Percentiles rank a stretch among this genome's conserved stretches.
Evolutionary conservation across 371 early-diverging fungal genomes (phyloP).

Genomic region (Mucor saturninus): DNA sequence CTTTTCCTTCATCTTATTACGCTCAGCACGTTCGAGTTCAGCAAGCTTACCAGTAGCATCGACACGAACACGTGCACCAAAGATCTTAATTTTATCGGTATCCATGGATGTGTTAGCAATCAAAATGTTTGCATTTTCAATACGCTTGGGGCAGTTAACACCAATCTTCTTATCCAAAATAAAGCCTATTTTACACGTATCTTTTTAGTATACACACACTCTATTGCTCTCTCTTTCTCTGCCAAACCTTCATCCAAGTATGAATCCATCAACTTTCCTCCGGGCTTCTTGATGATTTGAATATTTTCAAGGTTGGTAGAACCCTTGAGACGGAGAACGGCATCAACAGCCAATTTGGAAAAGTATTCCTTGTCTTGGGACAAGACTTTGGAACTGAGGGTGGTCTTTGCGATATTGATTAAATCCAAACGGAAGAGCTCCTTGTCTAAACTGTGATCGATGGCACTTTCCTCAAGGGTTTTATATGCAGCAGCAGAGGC

Average conservation of each 20-base stretch:
- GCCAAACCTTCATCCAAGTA: constrained; percentile 91
- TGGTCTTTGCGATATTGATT: constrained; percentile 98
- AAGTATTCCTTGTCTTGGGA: constrained; percentile 98
- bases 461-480: constrained; percentile 83
- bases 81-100: constrained; percentile 99
- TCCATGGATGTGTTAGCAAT: constrained; percentile 99
- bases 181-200: constrained; percentile 62
- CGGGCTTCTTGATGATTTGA: constrained; percentile 98
- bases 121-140: constrained; percentile 96
- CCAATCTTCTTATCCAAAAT: constrained; percentile 99
- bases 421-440: constrained; percentile 85
- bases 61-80: constrained; percentile 98
- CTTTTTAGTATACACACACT: background rate
- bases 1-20: constrained; percentile 98
- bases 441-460: constrained; percentile 76
- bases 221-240: background rate
- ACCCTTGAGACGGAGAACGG: constrained; percentile 95
- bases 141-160: constrained; percentile 95
- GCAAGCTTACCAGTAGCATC: constrained; percentile 97
- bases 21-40: constrained; percentile 98
- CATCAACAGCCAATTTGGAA: constrained; percentile 96
- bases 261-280: constrained; percentile 97
- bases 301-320: constrained; percentile 98
- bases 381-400: constrained; percentile 97
- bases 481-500: constrained; percentile 89